Base-by-base conservation (phyloP, 768 basidiomycete species). In the Rhodotorula toruloides region DNA sequence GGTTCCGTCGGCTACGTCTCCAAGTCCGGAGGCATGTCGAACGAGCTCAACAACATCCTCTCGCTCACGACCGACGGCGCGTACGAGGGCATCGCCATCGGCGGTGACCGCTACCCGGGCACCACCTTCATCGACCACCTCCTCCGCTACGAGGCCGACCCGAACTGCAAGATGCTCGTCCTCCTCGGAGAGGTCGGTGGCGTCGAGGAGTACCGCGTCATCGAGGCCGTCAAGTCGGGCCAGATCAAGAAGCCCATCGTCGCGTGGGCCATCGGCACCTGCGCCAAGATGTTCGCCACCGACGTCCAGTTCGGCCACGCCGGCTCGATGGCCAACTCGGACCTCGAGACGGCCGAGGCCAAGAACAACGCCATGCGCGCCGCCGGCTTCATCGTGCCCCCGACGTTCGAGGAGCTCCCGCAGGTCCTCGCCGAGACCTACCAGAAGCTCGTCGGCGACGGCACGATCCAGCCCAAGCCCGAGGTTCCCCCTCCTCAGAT, bases 221-320 rank as follows among this genome's bases (percentile, higher is more conserved):
- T 97, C 79, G 89, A 98, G 47, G 96, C 94, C 57, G 94, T 97
- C 79, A 91, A 91, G 83, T 81, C 82, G 46, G 92, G 94, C 55
- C 81, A 81, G 73, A 98, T 99, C 84, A 93, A 85, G 80, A 99
- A 99, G 82, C 96, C 96, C 59, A 94, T 98, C 78, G 90, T 99
- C 72, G 96, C 96, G 36, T 99, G 96, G 96, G 91, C 96, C 43
- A 99, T 99, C 74, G 94, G 96, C 67, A 99, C 96, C 48, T 99
- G 96, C 78, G 96, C 96, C 75, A 96, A 96, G 86, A 98, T 99
- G 96, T 99, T 98, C 82, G 83, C 91, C 48, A 97, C 96, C 54
- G 96, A 97, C 79, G 96, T 98, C 58, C 96, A 98, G 81, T 99
- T 98, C 80, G 96, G 96, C 27, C 96, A 99, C 80, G 96, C 96